Percentiles rank a stretch among this genome's conserved stretches.
phyloP scores from a whole-genome alignment of 2,329 filamentous ascomycete species.

The Exophiala spinifera region DNA sequence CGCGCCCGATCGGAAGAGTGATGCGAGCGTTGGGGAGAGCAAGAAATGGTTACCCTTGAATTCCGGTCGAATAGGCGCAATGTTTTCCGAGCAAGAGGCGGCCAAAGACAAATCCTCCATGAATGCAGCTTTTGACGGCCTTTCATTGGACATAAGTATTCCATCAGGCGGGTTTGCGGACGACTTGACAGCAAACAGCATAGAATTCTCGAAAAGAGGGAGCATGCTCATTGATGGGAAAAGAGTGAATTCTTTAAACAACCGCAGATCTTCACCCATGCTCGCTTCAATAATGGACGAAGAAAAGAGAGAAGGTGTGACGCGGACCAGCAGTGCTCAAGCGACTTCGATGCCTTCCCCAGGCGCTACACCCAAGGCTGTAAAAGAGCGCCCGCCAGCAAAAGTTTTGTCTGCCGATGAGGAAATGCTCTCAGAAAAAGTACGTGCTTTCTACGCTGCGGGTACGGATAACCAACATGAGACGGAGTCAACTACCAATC shows the following conservation, averaged over 20 bases:
- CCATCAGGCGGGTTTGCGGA: constrained; percentile 51
- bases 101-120: constrained; percentile 4
- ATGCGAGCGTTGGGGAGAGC: constrained; percentile 2
- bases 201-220: constrained; percentile 60
- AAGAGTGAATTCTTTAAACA: constrained; percentile 40
- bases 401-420: constrained; percentile 62
- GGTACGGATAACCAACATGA: constrained; percentile 55
- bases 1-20: constrained; percentile 8
- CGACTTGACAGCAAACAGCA: constrained; percentile 49
- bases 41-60: constrained; percentile 21
- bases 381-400: constrained; percentile 39
- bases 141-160: constrained; percentile 50
- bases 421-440: constrained; percentile 60
- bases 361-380: constrained; percentile 32
- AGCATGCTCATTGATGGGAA: constrained; percentile 57
- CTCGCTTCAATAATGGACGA: constrained; percentile 24
- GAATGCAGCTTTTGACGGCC: constrained; percentile 41
- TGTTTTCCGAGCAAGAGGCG: constrained; percentile 11
- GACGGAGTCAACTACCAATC: constrained; percentile 37
- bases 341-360: neutral
- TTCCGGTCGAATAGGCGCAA: constrained; percentile 5
- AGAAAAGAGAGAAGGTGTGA: constrained; percentile 19
- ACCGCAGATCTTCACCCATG: constrained; percentile 17
- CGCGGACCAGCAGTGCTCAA: constrained; percentile 9
- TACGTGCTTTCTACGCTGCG: constrained; percentile 62